A percentile compares a stretch with the other conserved stretches of the same genome.
phyloP scores from a whole-genome alignment of 805 yeast genomes.

The Saturnispora serradocipensis region DNA sequence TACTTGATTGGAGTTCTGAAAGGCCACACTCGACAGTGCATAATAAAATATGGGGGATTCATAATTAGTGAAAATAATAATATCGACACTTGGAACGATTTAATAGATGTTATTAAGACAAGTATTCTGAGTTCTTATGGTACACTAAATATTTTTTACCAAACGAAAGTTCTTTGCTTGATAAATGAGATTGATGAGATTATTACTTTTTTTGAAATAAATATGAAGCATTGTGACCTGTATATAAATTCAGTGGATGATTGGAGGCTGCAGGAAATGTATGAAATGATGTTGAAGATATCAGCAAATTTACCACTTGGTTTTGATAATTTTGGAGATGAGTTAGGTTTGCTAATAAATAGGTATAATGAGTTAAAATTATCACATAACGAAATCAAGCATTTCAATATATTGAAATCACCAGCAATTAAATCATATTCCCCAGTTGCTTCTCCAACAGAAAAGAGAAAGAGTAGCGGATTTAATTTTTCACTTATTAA shows the following conservation, averaged over 20 bases:
- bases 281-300: conserved; percentile 1
- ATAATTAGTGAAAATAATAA: background rate
- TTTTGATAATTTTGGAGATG: background rate
- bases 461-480: conserved; percentile 24
- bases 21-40: conserved; percentile 2
- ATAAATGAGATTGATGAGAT: background rate
- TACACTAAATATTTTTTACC: background rate
- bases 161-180: conserved; percentile 1
- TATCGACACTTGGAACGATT: background rate
- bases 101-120: background rate
- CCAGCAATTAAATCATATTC: background rate
- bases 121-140: background rate
- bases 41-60: conserved; percentile 3
- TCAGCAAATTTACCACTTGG: background rate
- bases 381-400: conserved; percentile 2
- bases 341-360: background rate
- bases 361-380: conserved; percentile 1
- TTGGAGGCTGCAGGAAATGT: conserved; percentile 7
- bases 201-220: background rate
- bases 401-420: conserved; percentile 2
- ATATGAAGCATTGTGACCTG: background rate
- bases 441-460: background rate
- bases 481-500: conserved; percentile 22
- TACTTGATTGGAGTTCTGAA: background rate
- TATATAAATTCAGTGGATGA: background rate